Conservation (phyloP, 305 asterid species). For the Fraxinus xanthoxyloides region DNA sequence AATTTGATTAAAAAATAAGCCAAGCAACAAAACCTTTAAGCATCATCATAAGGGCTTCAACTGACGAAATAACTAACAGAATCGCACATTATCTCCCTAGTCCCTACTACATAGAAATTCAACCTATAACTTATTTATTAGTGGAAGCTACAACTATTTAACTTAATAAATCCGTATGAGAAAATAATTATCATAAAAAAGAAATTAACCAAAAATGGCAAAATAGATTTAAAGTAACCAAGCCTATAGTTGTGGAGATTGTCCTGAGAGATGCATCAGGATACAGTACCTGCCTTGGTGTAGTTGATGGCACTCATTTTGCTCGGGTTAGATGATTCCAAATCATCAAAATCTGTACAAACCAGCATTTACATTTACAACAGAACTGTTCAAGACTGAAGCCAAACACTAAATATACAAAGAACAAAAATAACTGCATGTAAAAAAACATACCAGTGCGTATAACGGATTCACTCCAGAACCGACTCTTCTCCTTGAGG, state of each 20-base stretch:
- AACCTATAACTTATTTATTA: not conserved
- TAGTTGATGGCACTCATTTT: constrained; percentile 61
- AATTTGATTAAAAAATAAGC: not conserved
- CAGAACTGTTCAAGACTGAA: not conserved
- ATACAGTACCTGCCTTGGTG: constrained; percentile 97
- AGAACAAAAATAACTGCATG: not conserved
- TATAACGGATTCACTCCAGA: constrained; percentile 94
- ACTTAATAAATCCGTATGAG: constrained; percentile 2
- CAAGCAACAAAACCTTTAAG: not conserved
- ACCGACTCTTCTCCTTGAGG: constrained; percentile 85
- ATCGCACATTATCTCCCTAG: not conserved
- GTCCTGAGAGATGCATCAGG: constrained; percentile 23
- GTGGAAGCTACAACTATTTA: constrained; percentile 5
- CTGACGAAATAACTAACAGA: not conserved
- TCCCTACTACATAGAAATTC: not conserved
- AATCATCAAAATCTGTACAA: constrained; percentile 62
- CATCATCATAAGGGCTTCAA: constrained; percentile 4
- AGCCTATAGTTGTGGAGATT: constrained; percentile 3
- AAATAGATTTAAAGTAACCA: constrained; percentile 14
- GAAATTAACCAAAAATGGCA: not conserved
- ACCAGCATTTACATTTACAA: constrained; percentile 19
- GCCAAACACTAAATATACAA: not conserved
- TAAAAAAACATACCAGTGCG: constrained; percentile 57
- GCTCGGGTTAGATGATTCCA: constrained; percentile 63
- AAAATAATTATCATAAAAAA: constrained; percentile 3